These are phyloP conservation scores for Poronia punctata DNA, from an alignment of 495 filamentous ascomycete genomes.

Conservation along the genomic window DNA sequence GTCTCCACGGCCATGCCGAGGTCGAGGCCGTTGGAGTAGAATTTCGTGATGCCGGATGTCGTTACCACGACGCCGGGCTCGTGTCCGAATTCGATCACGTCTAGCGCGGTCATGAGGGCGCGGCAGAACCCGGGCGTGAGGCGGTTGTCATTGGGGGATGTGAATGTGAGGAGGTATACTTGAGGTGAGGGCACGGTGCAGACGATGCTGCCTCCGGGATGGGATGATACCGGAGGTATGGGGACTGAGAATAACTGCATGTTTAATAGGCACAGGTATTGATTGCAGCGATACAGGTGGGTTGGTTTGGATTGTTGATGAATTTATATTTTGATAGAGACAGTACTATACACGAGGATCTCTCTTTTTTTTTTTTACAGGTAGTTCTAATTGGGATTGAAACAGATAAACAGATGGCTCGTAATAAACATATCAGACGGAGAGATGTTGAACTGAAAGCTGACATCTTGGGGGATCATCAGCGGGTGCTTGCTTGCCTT, in stretches of 20 bases:
- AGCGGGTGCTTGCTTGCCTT: no score
- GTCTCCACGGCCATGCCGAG: conserved; percentile 46
- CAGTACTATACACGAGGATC: no score
- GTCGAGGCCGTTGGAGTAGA: conserved; percentile 78
- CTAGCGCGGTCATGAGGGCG: conserved; percentile 59
- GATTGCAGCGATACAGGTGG: conserved; percentile 4
- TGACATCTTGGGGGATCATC: no score
- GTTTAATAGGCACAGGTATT: neutral
- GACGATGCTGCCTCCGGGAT: conserved; percentile 23
- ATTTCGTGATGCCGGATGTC: conserved; percentile 65
- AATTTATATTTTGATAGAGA: neutral
- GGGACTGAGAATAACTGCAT: conserved; percentile 37
- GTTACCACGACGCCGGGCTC: conserved; percentile 66
- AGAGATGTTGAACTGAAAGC: no score
- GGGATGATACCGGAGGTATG: conserved; percentile 21
- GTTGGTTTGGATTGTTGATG: neutral
- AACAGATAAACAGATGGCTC: no score
- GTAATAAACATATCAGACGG: no score
- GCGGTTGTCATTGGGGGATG: conserved; percentile 66
- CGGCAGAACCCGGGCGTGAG: conserved; percentile 59
- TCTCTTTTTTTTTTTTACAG: no score
- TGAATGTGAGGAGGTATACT: conserved; percentile 70
- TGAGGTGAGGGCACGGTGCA: conserved; percentile 49
- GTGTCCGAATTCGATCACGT: conserved; percentile 59
- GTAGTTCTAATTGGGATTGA: no score